A percentile compares a stretch with the other conserved stretches of the same genome.
Conservation (phyloP, 305 asterid genomes). For the Fraxinus platypoda region DNA sequence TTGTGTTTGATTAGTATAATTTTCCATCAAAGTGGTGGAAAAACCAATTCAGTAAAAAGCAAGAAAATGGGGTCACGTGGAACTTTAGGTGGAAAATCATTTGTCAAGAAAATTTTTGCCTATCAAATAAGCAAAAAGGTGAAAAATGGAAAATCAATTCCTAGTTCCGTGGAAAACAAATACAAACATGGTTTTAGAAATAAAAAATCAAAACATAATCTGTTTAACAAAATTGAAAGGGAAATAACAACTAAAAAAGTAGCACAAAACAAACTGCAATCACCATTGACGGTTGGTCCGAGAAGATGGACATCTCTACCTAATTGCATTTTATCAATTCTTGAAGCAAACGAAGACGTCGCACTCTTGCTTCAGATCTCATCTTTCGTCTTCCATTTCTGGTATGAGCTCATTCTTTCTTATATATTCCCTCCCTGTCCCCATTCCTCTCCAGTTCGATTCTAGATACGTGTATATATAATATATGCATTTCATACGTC, state of each 20-base stretch:
- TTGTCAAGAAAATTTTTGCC: no score
- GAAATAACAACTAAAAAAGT: background rate
- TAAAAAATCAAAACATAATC: background rate
- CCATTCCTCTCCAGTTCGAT: slow-evolving; percentile 1
- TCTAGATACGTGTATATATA: slow-evolving; percentile 15
- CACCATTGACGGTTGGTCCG: slow-evolving; percentile 43
- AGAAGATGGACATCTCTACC: slow-evolving; percentile 31
- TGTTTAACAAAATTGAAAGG: background rate
- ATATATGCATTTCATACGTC: slow-evolving; percentile 15
- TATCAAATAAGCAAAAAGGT: no score
- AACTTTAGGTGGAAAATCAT: no score
- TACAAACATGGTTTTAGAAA: no score
- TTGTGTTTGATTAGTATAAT: no score
- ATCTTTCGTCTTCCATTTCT: slow-evolving; percentile 28
- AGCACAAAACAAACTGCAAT: slow-evolving; percentile 27
- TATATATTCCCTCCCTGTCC: slow-evolving; percentile 18
- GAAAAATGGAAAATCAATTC: no score
- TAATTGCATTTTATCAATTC: slow-evolving; percentile 34
- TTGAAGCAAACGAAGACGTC: slow-evolving; percentile 63
- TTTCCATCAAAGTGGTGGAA: no score
- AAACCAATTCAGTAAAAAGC: no score
- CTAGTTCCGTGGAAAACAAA: no score
- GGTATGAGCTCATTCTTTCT: slow-evolving; percentile 20
- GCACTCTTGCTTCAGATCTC: slow-evolving; percentile 65
- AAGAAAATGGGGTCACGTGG: no score